Evolutionary conservation across 805 yeast genomes (phyloP), one percentile per base, ranked within the genome.

Genomic region (Monosporozyma siamensis): DNA sequence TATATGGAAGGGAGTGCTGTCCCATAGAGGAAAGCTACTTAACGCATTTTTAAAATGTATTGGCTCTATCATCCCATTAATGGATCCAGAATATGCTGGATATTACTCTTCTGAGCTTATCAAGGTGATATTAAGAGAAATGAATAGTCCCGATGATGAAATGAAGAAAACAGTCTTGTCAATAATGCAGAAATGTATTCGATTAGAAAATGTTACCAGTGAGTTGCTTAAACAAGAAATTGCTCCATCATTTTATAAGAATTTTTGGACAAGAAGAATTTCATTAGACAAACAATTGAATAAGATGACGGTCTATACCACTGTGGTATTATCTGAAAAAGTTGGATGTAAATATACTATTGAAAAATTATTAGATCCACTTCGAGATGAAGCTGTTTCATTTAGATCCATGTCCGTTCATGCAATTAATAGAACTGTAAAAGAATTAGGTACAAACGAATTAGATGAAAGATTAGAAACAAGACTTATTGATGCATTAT

Each of bases 381-480:
- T 94, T 44, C 83, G 83, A 53, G 96, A 90, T 60, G 88, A 81
- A 43, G 78, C 92, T 6, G 95, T 87, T 55, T 77, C 82, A 1
- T 78, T 82, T 45, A 69, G 97, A 44, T 70, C 68, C 45, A 81
- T 90, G 94, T 78, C 87, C 0, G 76, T 83, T 6, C 88, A 80
- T 42, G 72, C 95, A 0, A 67, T 81, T 2, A 72, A 76, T 49
- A 75, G 70, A 50, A 73, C 82, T 25, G 66, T 82, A 1, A 52
- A 63, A 3, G 48, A 62, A 6, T 49, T 69, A 5, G 85, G 84
- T 1, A 69, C 76, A 0, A 65, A 72, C 5, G 92, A 82, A 29
- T 59, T 88, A 35, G 74, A 78, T 40, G 76, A 75, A 29, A 69
- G 80, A 41, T 66, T 75, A 12, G 92, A 82, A 50, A 70, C 76